These are phyloP conservation scores for Chaetomiaceae sp. DNA, from an alignment of 2,329 filamentous ascomycete species.

Conservation along the genomic window DNA sequence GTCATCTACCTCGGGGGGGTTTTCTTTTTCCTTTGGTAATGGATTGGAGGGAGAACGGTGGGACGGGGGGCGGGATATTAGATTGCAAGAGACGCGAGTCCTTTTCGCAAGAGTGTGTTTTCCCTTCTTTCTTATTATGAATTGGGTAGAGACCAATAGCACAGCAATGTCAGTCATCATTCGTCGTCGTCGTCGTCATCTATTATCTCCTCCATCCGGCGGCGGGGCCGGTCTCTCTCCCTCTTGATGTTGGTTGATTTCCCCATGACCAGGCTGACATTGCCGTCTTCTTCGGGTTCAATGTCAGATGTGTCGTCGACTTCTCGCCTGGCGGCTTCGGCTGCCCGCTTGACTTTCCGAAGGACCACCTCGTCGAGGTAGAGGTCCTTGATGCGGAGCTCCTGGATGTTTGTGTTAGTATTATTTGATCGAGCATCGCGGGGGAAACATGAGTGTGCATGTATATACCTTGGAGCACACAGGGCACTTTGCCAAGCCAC, in stretches of 20 bases:
- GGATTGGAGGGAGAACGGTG: too few relatives aligned
- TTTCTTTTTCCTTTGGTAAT: too few relatives aligned
- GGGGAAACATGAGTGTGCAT: too few relatives aligned
- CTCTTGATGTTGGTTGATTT: constrained; percentile 25
- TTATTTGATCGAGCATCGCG: too few relatives aligned
- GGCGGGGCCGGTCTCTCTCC: constrained; percentile 21
- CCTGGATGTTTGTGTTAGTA: constrained; percentile 33
- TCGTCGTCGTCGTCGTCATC: constrained; percentile 20
- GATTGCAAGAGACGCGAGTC: too few relatives aligned
- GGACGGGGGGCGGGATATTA: too few relatives aligned
- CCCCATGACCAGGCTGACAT: constrained; percentile 23
- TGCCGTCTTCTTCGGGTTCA: constrained; percentile 33
- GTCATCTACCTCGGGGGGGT: too few relatives aligned
- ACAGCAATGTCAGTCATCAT: too few relatives aligned
- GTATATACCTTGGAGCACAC: constrained; percentile 56
- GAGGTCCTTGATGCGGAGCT: constrained; percentile 48
- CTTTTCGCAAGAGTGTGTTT: too few relatives aligned
- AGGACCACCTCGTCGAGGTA: constrained; percentile 51
- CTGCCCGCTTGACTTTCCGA: constrained; percentile 53
- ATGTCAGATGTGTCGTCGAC: constrained; percentile 39
- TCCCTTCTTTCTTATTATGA: too few relatives aligned
- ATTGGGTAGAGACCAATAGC: too few relatives aligned
- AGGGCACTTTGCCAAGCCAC: constrained; percentile 51
- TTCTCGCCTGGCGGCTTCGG: constrained; percentile 39
- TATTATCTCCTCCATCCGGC: constrained; percentile 15